Evolutionary conservation across 495 filamentous ascomycete species (phyloP), one percentile per base, ranked within the genome.

Genomic region (Penicillium atrosanguineum): DNA sequence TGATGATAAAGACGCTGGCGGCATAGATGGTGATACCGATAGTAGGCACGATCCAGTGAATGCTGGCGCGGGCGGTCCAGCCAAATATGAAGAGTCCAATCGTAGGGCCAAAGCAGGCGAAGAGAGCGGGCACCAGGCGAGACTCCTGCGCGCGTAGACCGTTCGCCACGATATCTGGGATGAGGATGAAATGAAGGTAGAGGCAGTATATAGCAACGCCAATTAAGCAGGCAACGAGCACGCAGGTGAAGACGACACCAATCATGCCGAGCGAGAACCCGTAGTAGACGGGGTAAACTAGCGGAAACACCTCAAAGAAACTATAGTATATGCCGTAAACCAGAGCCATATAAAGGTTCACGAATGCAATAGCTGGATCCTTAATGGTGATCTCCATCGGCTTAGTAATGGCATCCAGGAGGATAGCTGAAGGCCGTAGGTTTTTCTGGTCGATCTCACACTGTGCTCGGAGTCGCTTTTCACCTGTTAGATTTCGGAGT

Each of bases 251-350:
- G 29, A 83, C 79, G 8, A 89, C 73, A 43, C 87, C 85, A 50
- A 79, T 69, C 53, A 80, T 56, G 42, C 87, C 86, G 20, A 83
- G 69, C 52, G 72, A 80, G 70, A 89, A 84, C 61, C 67, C 64
- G 70, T 88, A 88, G 53, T 79, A 72, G 49, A 71, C 76, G 1
- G 77, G 75, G 70, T 87, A 89, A 45, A 89, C 84, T 14, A 89
- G 69, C 2, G 86, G 85, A 72, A 89, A 88, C 55, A 80, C 83
- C 62, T 88, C 86, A 73, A 88, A 88, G 77, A 86, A 87, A 56
- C 72, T 78, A 66, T 87, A 87, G 69, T 81, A 87, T 66, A 87
- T 87, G 26, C 77, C 83, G 68, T 87, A 86, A 51, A 82, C 78
- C 46, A 88, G 73, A n/a, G 80, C 77, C 1, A 79, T 83, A 67